Evolutionary conservation across 441 rosid species (phyloP).

Genomic region (Dalechampia spathulata): DNA sequence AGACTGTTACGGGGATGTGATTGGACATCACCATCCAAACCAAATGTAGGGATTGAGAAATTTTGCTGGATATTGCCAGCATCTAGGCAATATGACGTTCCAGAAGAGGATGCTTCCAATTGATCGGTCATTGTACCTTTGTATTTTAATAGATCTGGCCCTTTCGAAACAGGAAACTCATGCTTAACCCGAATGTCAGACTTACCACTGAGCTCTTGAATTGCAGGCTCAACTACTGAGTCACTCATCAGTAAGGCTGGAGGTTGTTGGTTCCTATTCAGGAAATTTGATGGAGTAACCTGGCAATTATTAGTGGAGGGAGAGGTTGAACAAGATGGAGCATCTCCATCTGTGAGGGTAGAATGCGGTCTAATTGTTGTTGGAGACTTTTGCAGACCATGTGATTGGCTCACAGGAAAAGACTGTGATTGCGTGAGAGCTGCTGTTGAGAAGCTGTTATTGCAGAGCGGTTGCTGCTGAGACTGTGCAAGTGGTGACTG

Average conservation of each 20-base stretch:
- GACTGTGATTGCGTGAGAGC: conserved; percentile 45
- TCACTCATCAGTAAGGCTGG: too few relatives aligned
- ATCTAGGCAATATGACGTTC: conserved; percentile 86
- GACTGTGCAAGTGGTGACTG: conserved; percentile 48
- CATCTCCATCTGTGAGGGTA: conserved; percentile 57
- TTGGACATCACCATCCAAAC: conserved; percentile 51
- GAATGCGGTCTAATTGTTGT: conserved; percentile 51
- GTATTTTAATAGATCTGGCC: conserved; percentile 51
- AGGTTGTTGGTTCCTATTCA: conserved; percentile 58
- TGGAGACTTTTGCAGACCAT: conserved; percentile 45
- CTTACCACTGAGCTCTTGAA: conserved; percentile 66
- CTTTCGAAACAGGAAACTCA: conserved; percentile 52
- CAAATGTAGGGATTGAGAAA: conserved; percentile 55
- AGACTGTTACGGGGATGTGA: conserved; percentile 37
- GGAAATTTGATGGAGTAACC: conserved; percentile 53
- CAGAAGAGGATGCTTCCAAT: conserved; percentile 92
- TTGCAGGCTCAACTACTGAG: too few relatives aligned
- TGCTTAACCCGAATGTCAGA: conserved; percentile 51
- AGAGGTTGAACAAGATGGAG: conserved; percentile 57
- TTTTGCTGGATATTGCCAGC: conserved; percentile 65
- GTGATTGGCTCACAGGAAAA: conserved; percentile 45
- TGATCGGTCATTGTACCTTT: conserved; percentile 64
- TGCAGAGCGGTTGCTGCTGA: conserved; percentile 55
- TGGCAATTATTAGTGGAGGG: conserved; percentile 67
- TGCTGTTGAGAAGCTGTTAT: conserved; percentile 48